Evolutionary conservation across 2,329 filamentous ascomycete genomes (phyloP).

Genomic region (Fusarium phyllophilum): DNA sequence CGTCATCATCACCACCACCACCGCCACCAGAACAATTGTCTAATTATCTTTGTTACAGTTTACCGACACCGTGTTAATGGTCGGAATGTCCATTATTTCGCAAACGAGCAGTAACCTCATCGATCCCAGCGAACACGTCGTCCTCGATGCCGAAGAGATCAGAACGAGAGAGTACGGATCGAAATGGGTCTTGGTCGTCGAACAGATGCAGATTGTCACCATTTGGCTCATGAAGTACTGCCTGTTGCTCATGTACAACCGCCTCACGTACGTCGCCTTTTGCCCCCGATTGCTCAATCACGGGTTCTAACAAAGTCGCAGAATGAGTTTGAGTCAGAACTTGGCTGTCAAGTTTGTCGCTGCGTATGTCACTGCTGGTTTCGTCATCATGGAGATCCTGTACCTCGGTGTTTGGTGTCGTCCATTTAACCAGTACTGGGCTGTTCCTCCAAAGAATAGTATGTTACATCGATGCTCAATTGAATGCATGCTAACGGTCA

Average conservation of each 20-base stretch:
- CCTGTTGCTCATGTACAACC: constrained; percentile 66
- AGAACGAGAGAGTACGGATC: constrained; percentile 60
- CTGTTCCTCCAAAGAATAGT: constrained; percentile 62
- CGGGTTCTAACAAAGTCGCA: constrained; percentile 36
- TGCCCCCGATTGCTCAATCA: no score
- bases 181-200: constrained; percentile 70
- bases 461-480: constrained; percentile 22
- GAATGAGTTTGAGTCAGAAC: constrained; percentile 58
- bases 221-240: constrained; percentile 68
- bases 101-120: constrained; percentile 70
- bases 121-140: constrained; percentile 55
- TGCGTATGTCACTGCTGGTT: constrained; percentile 58
- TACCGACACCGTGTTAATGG: constrained; percentile 65
- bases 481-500: constrained; percentile 6
- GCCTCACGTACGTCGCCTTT: constrained; percentile 57
- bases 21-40: not conserved
- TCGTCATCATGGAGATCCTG: constrained; percentile 61
- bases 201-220: constrained; percentile 69
- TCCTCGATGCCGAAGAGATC: constrained; percentile 58
- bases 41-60: constrained; percentile 41
- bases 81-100: constrained; percentile 64
- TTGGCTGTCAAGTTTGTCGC: constrained; percentile 60
- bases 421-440: constrained; percentile 67
- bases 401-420: constrained; percentile 64
- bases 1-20: constrained; percentile 39